Conservation (phyloP, 169 alveolate genomes). For the Amoebophrya sp. region DNA sequence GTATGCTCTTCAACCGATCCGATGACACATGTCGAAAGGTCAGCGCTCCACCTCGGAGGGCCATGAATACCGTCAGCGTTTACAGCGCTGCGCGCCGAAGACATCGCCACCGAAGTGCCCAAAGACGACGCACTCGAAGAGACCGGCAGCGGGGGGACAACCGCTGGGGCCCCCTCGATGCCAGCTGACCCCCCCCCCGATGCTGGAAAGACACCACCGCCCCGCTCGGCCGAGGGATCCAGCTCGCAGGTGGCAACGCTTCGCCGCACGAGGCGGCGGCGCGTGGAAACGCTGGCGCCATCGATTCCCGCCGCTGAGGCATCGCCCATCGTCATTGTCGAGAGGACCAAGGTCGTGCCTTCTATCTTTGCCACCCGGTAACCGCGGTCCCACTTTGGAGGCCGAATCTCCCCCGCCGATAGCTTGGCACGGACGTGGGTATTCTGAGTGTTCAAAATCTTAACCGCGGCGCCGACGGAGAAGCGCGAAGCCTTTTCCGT, state of each 20-base stretch:
- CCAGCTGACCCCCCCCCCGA: background rate
- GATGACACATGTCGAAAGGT: no score
- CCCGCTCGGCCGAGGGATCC: background rate
- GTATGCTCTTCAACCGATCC: no score
- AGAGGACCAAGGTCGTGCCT: background rate
- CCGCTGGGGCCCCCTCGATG: background rate
- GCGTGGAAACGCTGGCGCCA: background rate
- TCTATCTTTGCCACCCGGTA: background rate
- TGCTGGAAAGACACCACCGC: background rate
- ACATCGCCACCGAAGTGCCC: no score
- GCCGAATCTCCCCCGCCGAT: background rate
- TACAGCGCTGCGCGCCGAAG: no score
- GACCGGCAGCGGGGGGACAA: background rate
- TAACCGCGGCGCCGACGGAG: background rate
- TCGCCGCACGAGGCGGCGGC: background rate
- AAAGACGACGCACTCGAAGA: background rate
- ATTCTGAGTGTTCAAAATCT: background rate
- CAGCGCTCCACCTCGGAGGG: no score
- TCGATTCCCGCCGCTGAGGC: no score
- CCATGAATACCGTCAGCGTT: no score
- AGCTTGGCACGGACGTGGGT: background rate
- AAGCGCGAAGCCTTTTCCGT: background rate
- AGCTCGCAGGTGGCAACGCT: background rate
- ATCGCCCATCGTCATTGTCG: no score
- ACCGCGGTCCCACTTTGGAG: background rate